Base-by-base conservation (phyloP, 1,284 basidiomycete species). In the Earliella scabrosa region DNA sequence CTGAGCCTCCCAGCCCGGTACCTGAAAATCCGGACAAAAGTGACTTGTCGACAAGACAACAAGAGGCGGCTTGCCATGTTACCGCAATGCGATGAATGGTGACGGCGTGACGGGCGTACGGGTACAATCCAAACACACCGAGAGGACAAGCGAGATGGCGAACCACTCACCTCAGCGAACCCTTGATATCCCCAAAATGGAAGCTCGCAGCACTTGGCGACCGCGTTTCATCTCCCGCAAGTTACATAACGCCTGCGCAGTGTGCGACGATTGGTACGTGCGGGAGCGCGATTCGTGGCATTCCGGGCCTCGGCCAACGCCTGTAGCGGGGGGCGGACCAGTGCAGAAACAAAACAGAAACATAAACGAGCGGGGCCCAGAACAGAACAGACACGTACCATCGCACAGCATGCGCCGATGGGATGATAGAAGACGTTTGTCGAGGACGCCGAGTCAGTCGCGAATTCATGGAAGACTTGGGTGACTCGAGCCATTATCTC, bases 1-100 rank as follows among this genome's bases (percentile, higher is more conserved):
- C 16, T 48, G 26, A 20, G 11, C 39, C 31, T 24, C 20, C 29
- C 35, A 32, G 29, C 49, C 54, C 57, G 54, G 60, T 62, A 47
- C 60, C 60, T 62, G 60, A 62, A 59, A 62, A 62, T 62, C 60
- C 57, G 54, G 54, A 47, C 49, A 43, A 31, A 35, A 20, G 34
- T 54, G 50, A 59, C 57, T 56, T 52, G 56, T 59, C 57, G 52
- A 62, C 57, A 62, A 53, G 50, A 54, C 52, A 39, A 59, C 57
- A 57, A 52, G 56, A 53, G 56, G 48, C 43, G 44, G 26, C 18
- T 41, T 40, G 54, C 40, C 41, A 45, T n/a, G 13, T 39, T 41
- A 34, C 56, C 56, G 45, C 52, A 49, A 59, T 48, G 60, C 60
- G 58, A 51, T 59, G 60, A 45, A 46, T 45, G 27, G 44, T 26